Evolutionary conservation across 495 filamentous ascomycete species (phyloP).

Genomic region (Neurospora terricola): DNA sequence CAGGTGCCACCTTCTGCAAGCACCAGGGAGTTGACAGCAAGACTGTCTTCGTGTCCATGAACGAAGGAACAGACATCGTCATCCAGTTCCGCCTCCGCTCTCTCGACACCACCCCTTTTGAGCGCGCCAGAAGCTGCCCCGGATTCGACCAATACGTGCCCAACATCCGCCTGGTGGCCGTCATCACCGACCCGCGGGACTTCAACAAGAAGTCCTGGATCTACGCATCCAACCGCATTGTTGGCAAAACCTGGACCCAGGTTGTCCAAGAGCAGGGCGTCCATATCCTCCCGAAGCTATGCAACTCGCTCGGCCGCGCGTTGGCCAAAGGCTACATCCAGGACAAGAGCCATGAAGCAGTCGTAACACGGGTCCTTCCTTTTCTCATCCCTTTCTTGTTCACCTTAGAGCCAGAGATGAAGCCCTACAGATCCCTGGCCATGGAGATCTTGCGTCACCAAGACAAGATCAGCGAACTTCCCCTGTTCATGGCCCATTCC

Average conservation of each 20-base stretch:
- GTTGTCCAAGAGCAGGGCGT: background rate
- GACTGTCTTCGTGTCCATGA: background rate
- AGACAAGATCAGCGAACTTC: background rate
- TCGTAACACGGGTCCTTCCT: background rate
- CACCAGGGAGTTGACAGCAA: background rate
- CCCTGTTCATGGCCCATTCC: conserved; percentile 18
- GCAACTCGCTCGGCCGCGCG: background rate
- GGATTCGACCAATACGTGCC: background rate
- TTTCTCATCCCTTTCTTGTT: background rate
- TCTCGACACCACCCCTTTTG: background rate
- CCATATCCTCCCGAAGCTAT: background rate
- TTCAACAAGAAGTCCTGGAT: background rate
- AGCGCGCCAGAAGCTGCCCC: background rate
- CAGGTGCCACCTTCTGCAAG: background rate
- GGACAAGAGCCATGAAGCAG: background rate
- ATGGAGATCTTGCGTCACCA: background rate
- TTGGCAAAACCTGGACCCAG: background rate
- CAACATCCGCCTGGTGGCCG: background rate
- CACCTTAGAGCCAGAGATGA: background rate
- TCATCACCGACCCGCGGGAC: background rate
- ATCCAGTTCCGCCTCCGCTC: background rate
- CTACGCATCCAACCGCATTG: background rate
- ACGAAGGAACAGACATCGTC: background rate
- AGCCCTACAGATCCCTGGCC: background rate
- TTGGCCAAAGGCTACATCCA: background rate